Evolutionary conservation across 148 eudicot genomes (phyloP), one percentile per base, ranked within the genome.

Genomic region (Hydrangea macrophylla): DNA sequence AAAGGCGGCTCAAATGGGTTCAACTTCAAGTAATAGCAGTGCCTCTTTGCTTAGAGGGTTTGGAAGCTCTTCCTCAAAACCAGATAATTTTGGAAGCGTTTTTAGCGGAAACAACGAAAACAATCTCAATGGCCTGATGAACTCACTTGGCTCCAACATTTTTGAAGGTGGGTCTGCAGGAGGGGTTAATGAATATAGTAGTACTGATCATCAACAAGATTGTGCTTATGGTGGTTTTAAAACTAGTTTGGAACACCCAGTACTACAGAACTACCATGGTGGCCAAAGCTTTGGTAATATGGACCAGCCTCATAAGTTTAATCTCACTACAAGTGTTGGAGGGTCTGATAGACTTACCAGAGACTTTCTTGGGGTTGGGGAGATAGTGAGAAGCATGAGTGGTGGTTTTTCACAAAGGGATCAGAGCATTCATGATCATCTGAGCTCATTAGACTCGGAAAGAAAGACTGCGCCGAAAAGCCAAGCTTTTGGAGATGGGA

Each of bases 1-100:
- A 27, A 87, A 87, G 72, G 91, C 91, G 1, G 91, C 91, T 50
- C 91, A 84, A 44, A 78, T 87, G 80, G 91, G 88, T 35, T 84
- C 84, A 67, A 78, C 84, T 36, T 71, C 88, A 42, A 78, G 76
- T 81, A 78, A 71, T 5, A 75, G 73, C 20, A 76, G 80, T 24
- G 83, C 87, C 1, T 65, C 85, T 40, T 51, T 85, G 20, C 75
- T 85, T 20, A 80, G 75, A 31, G 79, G 75, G 9, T 60, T 64
- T 17, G 72, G 76, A 18, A 73, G 56, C 57, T 55, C 85, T 8
- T 70, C 81, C 3, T 42, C 64, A 18, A 73, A 54, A 39, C 15
- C 70, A n/a, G 54, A 65, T 55, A 78, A 75, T 2, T 77, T 70
- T 6, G 72, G 76, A 1, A 78, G 73, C 13, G 8, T 75, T 18